phyloP scores from a whole-genome alignment of 352 stramenopile genomes.

The Globisporangium rhizosaccharum region DNA sequence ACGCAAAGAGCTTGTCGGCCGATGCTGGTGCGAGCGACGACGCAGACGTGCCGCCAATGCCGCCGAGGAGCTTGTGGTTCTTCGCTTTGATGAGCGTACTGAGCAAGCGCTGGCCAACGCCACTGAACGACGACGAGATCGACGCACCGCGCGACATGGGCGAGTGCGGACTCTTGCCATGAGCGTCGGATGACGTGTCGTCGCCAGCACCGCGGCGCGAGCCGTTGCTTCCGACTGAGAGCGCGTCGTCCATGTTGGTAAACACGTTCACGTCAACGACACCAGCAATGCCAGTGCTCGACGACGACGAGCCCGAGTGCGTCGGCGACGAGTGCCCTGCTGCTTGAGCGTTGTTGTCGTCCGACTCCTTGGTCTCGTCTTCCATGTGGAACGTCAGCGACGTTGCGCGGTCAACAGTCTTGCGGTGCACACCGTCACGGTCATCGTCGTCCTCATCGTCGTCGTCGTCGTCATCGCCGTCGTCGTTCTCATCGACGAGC shows the following conservation, averaged over 20 bases:
- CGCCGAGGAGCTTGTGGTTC: slow-evolving; percentile 52
- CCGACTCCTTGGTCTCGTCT: slow-evolving; percentile 60
- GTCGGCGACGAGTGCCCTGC: slow-evolving; percentile 7
- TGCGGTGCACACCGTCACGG: slow-evolving; percentile 12
- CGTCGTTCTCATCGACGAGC: slow-evolving; percentile 70
- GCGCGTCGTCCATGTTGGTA: slow-evolving; percentile 62
- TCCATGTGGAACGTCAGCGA: slow-evolving; percentile 63
- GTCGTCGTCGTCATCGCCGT: slow-evolving; percentile 37
- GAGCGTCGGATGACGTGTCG: slow-evolving; percentile 12
- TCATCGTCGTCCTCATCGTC: slow-evolving; percentile 42
- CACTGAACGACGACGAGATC: slow-evolving; percentile 48
- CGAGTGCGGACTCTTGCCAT: slow-evolving; percentile 10
- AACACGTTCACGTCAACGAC: slow-evolving; percentile 84
- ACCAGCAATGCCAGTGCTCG: slow-evolving; percentile 44
- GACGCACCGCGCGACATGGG: slow-evolving; percentile 3
- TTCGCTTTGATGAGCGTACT: slow-evolving; percentile 69
- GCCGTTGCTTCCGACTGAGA: slow-evolving; percentile 33
- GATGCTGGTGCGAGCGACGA: slow-evolving; percentile 39
- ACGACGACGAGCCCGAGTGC: slow-evolving; percentile 23
- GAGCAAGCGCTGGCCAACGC: slow-evolving; percentile 58
- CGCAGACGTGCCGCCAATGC: slow-evolving; percentile 19
- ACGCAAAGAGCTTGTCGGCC: slow-evolving; percentile 52
- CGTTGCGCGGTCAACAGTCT: slow-evolving; percentile 7
- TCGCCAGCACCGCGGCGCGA: slow-evolving; percentile 15
- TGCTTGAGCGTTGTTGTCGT: not conserved